Conservation (phyloP, 768 basidiomycete species). For the Agrocybe pediades region DNA sequence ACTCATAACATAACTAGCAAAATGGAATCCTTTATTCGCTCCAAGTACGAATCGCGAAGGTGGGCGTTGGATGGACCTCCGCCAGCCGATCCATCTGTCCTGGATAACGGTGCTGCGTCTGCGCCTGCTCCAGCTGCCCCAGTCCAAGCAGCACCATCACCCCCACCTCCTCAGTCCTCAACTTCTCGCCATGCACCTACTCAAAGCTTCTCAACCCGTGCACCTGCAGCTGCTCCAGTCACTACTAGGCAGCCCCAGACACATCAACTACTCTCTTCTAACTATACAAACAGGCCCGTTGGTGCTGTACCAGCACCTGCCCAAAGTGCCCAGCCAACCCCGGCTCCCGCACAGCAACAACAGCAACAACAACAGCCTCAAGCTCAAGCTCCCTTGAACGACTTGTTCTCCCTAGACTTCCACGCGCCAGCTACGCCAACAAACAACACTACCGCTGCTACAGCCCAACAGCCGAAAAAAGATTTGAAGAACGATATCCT, state of each 20-base stretch:
- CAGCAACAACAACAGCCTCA: constrained; percentile 20
- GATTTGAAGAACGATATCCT: constrained; percentile 86
- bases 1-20: constrained; percentile 58
- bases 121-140: constrained; percentile 27
- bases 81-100: constrained; percentile 77
- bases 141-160: constrained; percentile 22
- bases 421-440: constrained; percentile 53
- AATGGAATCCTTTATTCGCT: constrained; percentile 96
- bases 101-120: constrained; percentile 50
- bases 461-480: constrained; percentile 48
- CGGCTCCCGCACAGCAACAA: constrained; percentile 10
- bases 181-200: constrained; percentile 31
- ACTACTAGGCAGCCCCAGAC: constrained; percentile 49
- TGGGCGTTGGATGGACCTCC: constrained; percentile 94
- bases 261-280: constrained; percentile 57
- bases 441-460: constrained; percentile 20
- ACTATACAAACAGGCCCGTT: constrained; percentile 27
- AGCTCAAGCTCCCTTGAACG: constrained; percentile 44
- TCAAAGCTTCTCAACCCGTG: constrained; percentile 26
- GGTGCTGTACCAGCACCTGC: constrained; percentile 27
- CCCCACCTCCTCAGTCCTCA: constrained; percentile 24
- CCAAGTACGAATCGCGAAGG: constrained; percentile 90
- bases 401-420: constrained; percentile 88
- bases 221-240: constrained; percentile 30
- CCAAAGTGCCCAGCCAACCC: constrained; percentile 27